Evolutionary conservation across 495 filamentous ascomycete species (phyloP), one percentile per base, ranked within the genome.

Genomic region (Penicillium nucicola): DNA sequence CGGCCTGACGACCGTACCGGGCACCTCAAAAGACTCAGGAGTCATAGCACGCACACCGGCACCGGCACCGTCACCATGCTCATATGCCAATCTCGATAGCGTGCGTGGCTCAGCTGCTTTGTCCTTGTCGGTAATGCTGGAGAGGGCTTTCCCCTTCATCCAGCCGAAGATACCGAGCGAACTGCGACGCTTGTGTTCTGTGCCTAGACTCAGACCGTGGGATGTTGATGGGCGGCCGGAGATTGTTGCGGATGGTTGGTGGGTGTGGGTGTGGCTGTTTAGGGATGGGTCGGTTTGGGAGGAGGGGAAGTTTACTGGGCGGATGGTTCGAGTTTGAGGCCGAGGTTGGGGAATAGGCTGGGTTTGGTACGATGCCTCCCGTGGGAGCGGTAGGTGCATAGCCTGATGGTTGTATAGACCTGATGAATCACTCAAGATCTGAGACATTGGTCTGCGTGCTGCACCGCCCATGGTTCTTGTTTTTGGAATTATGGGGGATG

Each of bases 91-190:
- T 31, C 53, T 57, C 1, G 53, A 50, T 3, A 55, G 35, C 3
- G 50, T 23, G 30, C 55, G 55, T 6, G 49, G 18, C 18, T 65
- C 52, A 5, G 51, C 52, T 1, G 31, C 19, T 12, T 42, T 7
- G 14, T 74, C 61, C 0, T 31, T 32, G 1, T 37, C 47, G 2
- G 53, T 46, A 20, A 50, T 43, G 17, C 57, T 59, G 3, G 62
- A 58, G 14, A 60, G 65, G 25, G 25, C 25, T 28, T 70, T 62
- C 2, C 67, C 61, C 42, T 76, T 76, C 67, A 76, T 70, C 72
- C 72, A 76, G 31, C 70, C 62, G 34, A 75, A 66, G 19, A 76
- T 67, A 3, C 69, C 65, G 1, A 74, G 56, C 1, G 72, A 76
- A 50, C 67, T 67, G 36, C 66, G 69, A 12, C 70, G 61, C 38